A percentile compares a stretch with the other conserved stretches of the same genome.
These are phyloP conservation scores for Pelargonium fulgidum DNA, from an alignment of 441 rosid genomes.

Conservation along the genomic window DNA sequence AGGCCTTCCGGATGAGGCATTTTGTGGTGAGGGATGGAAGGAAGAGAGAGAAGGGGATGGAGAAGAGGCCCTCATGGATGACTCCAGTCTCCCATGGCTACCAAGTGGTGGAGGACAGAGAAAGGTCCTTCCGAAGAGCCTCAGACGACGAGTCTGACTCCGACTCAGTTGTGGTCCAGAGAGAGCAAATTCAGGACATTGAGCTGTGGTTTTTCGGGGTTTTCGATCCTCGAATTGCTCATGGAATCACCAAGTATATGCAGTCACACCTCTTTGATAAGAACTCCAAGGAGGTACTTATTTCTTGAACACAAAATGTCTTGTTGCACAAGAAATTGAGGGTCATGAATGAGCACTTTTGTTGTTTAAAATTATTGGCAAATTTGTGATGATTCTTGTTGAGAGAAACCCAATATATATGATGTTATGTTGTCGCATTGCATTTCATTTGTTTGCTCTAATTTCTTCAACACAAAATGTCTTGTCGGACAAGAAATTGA, in stretches of 20 bases:
- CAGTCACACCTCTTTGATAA: conserved; percentile 56
- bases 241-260: conserved; percentile 41
- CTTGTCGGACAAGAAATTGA: conserved; percentile 1
- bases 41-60: conserved; percentile 21
- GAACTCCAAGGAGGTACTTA: conserved; percentile 37
- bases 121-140: conserved; percentile 18
- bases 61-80: conserved; percentile 55
- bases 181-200: conserved; percentile 50
- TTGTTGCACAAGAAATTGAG: not conserved
- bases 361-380: too few relatives aligned
- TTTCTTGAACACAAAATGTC: not conserved
- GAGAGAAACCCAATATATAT: too few relatives aligned
- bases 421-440: too few relatives aligned
- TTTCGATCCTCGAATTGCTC: conserved; percentile 42
- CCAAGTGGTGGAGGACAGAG: conserved; percentile 40
- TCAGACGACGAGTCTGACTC: conserved; percentile 18
- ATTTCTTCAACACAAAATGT: not conserved
- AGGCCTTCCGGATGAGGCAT: conserved; percentile 42
- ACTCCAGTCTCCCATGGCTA: conserved; percentile 58
- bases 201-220: conserved; percentile 69
- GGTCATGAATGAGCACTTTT: not conserved
- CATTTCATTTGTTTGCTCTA: not conserved
- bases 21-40: conserved; percentile 26
- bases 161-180: conserved; percentile 52
- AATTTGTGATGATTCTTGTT: too few relatives aligned